A percentile compares a stretch with the other conserved stretches of the same genome.
These are phyloP conservation scores for Coniella lustricola DNA, from an alignment of 2,329 filamentous ascomycete species.

Conservation along the genomic window DNA sequence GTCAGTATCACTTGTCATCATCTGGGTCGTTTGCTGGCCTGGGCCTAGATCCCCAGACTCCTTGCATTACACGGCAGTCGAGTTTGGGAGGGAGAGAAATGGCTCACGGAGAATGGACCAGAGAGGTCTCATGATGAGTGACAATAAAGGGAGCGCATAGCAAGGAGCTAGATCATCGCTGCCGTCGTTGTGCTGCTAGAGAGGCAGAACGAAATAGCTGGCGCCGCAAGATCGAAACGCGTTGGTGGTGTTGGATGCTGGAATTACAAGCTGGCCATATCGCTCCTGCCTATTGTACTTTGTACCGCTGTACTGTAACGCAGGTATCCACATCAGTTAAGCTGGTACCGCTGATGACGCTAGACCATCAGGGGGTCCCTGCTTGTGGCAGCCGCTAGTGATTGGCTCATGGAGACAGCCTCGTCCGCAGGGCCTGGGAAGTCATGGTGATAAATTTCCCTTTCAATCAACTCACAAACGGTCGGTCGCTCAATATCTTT, in stretches of 20 bases:
- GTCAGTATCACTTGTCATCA: too few relatives aligned
- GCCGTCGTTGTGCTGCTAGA: background rate
- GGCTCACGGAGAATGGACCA: constrained; percentile 33
- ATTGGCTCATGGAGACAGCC: constrained; percentile 4
- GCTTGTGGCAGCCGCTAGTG: background rate
- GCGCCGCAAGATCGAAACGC: background rate
- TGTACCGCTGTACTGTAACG: background rate
- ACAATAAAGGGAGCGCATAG: constrained; percentile 12
- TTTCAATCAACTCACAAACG: background rate
- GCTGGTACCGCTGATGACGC: constrained; percentile 1
- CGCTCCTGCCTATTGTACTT: background rate
- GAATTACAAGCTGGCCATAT: constrained; percentile 20
- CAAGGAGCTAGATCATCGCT: constrained; percentile 14
- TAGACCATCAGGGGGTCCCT: constrained; percentile 4
- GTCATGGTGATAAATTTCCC: background rate
- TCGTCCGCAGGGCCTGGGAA: background rate
- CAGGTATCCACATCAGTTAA: background rate
- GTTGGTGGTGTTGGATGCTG: constrained; percentile 3
- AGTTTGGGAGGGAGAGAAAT: constrained; percentile 5
- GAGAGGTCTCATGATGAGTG: constrained; percentile 13
- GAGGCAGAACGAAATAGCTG: background rate
- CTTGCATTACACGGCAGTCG: constrained; percentile 6
- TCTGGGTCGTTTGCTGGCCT: constrained; percentile 9
- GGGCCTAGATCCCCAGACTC: too few relatives aligned
- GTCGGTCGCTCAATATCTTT: background rate